Base-by-base conservation (phyloP, 108 stramenopile species). In the Discostella stelligeroides region DNA sequence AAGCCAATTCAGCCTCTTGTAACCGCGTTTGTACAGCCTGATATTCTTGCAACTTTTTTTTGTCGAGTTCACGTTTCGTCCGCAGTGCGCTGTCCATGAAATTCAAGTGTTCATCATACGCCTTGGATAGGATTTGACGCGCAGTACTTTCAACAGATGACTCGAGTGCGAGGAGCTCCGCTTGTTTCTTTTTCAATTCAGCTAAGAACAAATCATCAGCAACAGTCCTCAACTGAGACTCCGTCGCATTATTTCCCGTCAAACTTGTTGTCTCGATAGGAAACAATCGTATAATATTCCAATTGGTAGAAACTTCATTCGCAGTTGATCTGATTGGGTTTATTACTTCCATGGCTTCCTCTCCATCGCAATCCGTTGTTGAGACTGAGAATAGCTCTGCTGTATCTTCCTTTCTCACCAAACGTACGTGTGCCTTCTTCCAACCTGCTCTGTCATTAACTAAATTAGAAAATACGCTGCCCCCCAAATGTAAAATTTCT, bases 1-100 rank as follows among this genome's bases (percentile, higher is more conserved):
- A 77, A 40, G 82, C 88, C 62, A 68, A 53, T 64, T 88, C 89
- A 11, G 82, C 63, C 60, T 95, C 82, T 46, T 83, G 81, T 15
- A 79, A 70, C 54, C 86, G 80, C 42, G 57, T 51, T 11, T 84
- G 46, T 37, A 68, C 64, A 53, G 75, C 63, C 59, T 84, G 59
- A 47, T 76, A 77, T 47, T 82, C 73, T 13, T 70, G 50, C 48
- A 89, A 30, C 6, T 72, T 49, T 21, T 70, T 68, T 18, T 75
- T 51, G 17, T 82, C 75, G 25, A 68, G 63, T 27, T 51, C 72
- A 10, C 64, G 55, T 48, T 73, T 62, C 24, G 69, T 25, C n/a
- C 60, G 53, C 37, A 60, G 13, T 45, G 85, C 75, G 1, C 75
- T 30, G 34, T 42, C 50, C 51, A 89, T 86, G 61, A 64, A 90